Base-by-base conservation (phyloP, 495 filamentous ascomycete species). In the Aspergillus avenaceus region DNA sequence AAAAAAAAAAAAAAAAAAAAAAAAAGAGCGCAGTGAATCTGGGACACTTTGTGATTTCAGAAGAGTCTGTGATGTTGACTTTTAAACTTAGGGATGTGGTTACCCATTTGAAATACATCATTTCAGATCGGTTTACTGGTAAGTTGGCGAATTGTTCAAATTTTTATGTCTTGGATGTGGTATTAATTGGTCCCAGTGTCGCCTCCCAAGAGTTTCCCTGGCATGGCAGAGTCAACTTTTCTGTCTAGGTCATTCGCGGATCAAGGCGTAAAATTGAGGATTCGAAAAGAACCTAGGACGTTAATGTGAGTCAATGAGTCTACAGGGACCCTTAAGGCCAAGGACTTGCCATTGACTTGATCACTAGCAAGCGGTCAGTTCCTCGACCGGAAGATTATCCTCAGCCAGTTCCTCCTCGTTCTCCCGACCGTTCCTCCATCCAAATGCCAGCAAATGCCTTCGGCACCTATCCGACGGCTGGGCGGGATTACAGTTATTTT, bases 221-320 rank as follows among this genome's bases (percentile, higher is more conserved):
- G 92, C 24, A 85, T 95, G 81, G 79, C 81, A 34, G 92, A 96
- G 63, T 97, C 92, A 8, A 97, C 93, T 0, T 87, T 89, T 61
- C 71, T 98, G 16, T 96, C 93, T 3, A 81, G 91, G 53, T 89
- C 90, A 0, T 97, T 98, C 69, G 88, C 88, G 51, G 93, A 98
- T 63, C 93, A 98, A 65, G 93, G 93, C 14, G 90, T 97, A 11
- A 84, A 90, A 31, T 73, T 98, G 37, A 80, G 92, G 43, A 82
- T 97, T 38, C 82, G 91, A 50, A 98, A 98, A 64, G 90, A 96
- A 58, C 82, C 83, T 52, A 75, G 85, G 50, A 80, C 77, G 16
- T 53, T 81, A 56, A 75, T 82, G 70, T 80, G 52, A 62, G 75
- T 73, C 34, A 32, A 5, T 9, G 19, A 18, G 18, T 19, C 13